These are phyloP conservation scores for Nephromyces sp. DNA, from an alignment of 169 alveolate species.

Conservation along the genomic window DNA sequence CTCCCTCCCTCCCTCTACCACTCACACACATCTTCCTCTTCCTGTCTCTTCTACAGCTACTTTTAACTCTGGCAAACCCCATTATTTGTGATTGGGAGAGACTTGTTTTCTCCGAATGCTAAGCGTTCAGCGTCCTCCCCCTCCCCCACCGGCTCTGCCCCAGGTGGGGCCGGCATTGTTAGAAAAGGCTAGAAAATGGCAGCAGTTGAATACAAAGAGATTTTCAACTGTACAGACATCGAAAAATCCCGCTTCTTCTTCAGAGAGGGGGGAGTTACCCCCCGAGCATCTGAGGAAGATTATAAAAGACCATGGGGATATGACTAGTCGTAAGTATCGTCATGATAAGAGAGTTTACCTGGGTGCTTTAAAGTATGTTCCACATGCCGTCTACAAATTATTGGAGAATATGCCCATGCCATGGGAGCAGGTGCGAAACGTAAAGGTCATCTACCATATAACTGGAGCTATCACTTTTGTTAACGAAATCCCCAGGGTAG, in stretches of 20 bases:
- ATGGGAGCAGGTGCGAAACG: slow-evolving; percentile 90
- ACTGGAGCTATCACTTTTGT: slow-evolving; percentile 99
- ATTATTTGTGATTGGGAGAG: no score
- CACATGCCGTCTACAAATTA: slow-evolving; percentile 98
- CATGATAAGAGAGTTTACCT: slow-evolving; percentile 98
- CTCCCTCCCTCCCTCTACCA: no score
- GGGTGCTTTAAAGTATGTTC: slow-evolving; percentile 94
- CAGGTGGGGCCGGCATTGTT: no score
- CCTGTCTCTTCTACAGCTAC: no score
- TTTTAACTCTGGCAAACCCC: no score
- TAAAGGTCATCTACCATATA: slow-evolving; percentile 90
- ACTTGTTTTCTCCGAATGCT: no score
- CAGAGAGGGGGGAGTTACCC: slow-evolving; percentile 75
- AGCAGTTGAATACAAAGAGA: slow-evolving; percentile 55
- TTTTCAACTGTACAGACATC: slow-evolving; percentile 42
- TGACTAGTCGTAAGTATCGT: slow-evolving; percentile 84
- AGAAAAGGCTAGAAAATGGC: slow-evolving; percentile 69
- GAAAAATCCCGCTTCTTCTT: no score
- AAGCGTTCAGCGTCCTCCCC: not conserved
- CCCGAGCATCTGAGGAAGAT: slow-evolving; percentile 97
- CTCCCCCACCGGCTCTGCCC: slow-evolving; percentile 3
- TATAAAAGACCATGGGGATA: slow-evolving; percentile 72
- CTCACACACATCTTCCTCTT: no score
- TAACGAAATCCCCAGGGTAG: slow-evolving; percentile 94
- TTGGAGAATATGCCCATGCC: slow-evolving; percentile 95